Conservation (phyloP, 352 stramenopile species). For the Blastocystis sp. region DNA sequence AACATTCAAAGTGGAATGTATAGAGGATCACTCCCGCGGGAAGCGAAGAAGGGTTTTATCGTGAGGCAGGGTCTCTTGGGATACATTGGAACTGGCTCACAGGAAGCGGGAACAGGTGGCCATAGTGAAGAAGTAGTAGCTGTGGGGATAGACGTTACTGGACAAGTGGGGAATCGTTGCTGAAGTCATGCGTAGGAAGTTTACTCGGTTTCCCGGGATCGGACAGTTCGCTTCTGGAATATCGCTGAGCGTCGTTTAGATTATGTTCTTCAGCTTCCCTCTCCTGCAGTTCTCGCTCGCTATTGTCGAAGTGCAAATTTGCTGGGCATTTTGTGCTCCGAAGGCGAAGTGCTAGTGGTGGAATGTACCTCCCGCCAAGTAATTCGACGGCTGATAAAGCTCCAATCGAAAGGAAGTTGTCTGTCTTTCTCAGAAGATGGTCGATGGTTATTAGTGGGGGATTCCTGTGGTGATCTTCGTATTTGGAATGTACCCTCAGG, state of each 20-base stretch:
- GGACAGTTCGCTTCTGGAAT: slow-evolving; percentile 76
- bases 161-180: slow-evolving; percentile 60
- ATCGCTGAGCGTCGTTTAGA: slow-evolving; percentile 70
- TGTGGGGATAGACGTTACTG: slow-evolving; percentile 73
- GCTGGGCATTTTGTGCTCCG: slow-evolving; percentile 72
- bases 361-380: slow-evolving; percentile 74
- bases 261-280: slow-evolving; percentile 69
- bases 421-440: slow-evolving; percentile 70
- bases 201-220: slow-evolving; percentile 72
- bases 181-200: slow-evolving; percentile 62
- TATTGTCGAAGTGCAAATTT: slow-evolving; percentile 75
- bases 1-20: slow-evolving; percentile 86
- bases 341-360: slow-evolving; percentile 73
- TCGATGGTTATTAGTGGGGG: slow-evolving; percentile 75
- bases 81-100: not conserved
- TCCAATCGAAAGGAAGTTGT: slow-evolving; percentile 71
- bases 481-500: slow-evolving; percentile 72
- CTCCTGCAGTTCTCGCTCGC: slow-evolving; percentile 71
- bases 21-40: slow-evolving; percentile 78
- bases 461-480: slow-evolving; percentile 71
- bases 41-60: slow-evolving; percentile 51
- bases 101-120: slow-evolving; percentile 62
- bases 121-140: slow-evolving; percentile 72
- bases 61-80: not conserved
- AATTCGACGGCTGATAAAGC: slow-evolving; percentile 75